phyloP scores from a whole-genome alignment of 768 basidiomycete genomes.

The Termitomyces sp. region DNA sequence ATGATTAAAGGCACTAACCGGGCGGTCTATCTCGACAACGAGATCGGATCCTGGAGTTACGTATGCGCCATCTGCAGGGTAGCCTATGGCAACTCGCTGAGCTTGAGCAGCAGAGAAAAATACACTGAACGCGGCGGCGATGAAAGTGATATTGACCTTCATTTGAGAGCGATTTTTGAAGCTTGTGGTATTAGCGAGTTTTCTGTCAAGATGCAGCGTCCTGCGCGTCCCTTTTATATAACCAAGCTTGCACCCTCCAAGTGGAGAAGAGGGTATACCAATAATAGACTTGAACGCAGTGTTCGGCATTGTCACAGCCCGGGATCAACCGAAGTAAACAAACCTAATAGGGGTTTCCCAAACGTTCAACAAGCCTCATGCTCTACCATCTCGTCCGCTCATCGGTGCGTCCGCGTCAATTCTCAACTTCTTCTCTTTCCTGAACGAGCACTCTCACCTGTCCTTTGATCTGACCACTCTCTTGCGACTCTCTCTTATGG shows the following conservation, averaged over 20 bases:
- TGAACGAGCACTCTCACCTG: not conserved
- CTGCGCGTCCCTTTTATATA: not conserved
- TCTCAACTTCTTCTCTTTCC: not conserved
- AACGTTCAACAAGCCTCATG: not conserved
- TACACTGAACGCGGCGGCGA: conserved; percentile 5
- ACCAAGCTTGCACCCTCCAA: not conserved
- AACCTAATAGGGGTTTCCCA: not conserved
- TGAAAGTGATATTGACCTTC: not conserved
- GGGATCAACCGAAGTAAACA: not conserved
- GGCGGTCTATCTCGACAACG: conserved; percentile 43
- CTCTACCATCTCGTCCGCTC: not conserved
- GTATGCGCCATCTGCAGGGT: conserved; percentile 30
- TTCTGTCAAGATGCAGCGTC: not conserved
- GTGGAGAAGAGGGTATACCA: not conserved
- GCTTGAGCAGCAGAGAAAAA: conserved; percentile 34
- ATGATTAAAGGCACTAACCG: conserved; percentile 33
- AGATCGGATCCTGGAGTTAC: conserved; percentile 35
- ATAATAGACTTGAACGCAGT: not conserved
- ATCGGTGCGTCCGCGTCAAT: not conserved
- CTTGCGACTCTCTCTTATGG: not conserved
- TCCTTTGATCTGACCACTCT: not conserved
- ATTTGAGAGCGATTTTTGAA: not conserved
- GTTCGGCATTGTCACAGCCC: no score
- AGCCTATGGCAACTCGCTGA: conserved; percentile 37
- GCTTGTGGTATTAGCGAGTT: not conserved